Evolutionary conservation across 2,329 filamentous ascomycete species (phyloP).

Genomic region (Alternaria longipes): DNA sequence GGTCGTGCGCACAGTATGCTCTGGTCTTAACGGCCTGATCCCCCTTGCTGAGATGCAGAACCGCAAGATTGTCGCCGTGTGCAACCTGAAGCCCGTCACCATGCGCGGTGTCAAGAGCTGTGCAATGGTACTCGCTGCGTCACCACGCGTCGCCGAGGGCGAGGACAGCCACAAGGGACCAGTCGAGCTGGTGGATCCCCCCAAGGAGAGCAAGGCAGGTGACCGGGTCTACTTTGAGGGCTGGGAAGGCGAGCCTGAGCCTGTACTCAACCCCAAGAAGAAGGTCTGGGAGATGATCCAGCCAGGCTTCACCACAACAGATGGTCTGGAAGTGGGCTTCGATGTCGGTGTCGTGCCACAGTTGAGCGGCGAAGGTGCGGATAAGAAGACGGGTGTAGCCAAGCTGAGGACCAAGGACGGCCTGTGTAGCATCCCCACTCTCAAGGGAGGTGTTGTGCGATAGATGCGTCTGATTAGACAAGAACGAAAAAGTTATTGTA

Average conservation of each 20-base stretch:
- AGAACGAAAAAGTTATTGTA: background rate
- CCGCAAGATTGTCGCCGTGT: constrained; percentile 93
- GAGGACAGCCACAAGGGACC: constrained; percentile 87
- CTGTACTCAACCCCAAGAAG: constrained; percentile 97
- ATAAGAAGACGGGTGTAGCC: constrained; percentile 64
- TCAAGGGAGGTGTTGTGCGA: constrained; percentile 83
- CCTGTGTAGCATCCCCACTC: constrained; percentile 80
- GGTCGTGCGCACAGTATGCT: constrained; percentile 93
- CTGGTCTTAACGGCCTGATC: constrained; percentile 90
- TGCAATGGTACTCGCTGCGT: constrained; percentile 96
- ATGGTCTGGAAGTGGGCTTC: constrained; percentile 82
- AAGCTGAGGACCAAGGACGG: constrained; percentile 81
- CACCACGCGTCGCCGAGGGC: constrained; percentile 81
- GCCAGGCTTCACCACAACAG: constrained; percentile 92
- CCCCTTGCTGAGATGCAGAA: constrained; percentile 96
- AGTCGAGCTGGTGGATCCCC: constrained; percentile 90
- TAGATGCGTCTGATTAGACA: constrained; percentile 55
- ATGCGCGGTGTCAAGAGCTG: constrained; percentile 88
- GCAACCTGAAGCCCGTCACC: constrained; percentile 98
- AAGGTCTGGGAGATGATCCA: constrained; percentile 98
- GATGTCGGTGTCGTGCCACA: constrained; percentile 80
- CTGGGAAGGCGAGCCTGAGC: constrained; percentile 92
- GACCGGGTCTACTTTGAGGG: constrained; percentile 94
- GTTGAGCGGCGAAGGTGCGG: constrained; percentile 73
- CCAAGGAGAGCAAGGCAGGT: constrained; percentile 79